Evolutionary conservation across 1,284 basidiomycete species (phyloP), one percentile per base, ranked within the genome.

Genomic region (Apiotrichum mycotoxinovorans): DNA sequence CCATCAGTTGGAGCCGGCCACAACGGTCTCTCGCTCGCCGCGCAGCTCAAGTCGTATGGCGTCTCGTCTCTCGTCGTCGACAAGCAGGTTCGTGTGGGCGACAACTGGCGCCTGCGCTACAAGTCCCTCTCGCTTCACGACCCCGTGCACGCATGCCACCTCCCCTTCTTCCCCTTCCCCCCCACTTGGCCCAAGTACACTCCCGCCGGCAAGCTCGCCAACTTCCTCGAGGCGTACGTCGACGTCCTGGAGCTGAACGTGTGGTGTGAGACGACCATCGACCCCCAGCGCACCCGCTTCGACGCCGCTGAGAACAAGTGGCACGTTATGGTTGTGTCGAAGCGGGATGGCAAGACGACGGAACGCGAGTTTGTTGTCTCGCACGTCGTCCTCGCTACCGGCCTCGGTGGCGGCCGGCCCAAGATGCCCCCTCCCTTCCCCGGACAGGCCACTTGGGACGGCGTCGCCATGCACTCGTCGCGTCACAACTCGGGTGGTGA

Each of bases 191-290:
- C 70, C 14, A 59, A 57, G 45, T 72, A 58, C 61, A 71, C 64
- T 22, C 67, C 67, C 18, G 71, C 66, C 17, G 72, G 71, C 44
- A 76, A 86, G 82, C 79, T 88, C 15, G 86, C 83, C 0, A 82
- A 85, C 65, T 88, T 85, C 83, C 78, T 87, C 9, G 85, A 87
- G 69, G 76, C 75, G 27, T 88, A 87, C 69, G 85, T 84, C 3
- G 80, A 84, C 41, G 71, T 81, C 1, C 77, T 87, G 65, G 85
- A 87, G 63, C 70, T 87, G 41, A 83, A 85, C 70, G 79, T 85
- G 25, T 87, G 86, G 86, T 83, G 82, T 1, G 81, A 82, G 9
- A 79, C 83, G 0, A 80, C 70, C 3, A 77, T 85, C 11, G 78
- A 70, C 38, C 68, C 70, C 2, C 23, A 68, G 2, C 70, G 70